phyloP scores from a whole-genome alignment of 2,329 filamentous ascomycete species.

The Dichotomopilus funicola region DNA sequence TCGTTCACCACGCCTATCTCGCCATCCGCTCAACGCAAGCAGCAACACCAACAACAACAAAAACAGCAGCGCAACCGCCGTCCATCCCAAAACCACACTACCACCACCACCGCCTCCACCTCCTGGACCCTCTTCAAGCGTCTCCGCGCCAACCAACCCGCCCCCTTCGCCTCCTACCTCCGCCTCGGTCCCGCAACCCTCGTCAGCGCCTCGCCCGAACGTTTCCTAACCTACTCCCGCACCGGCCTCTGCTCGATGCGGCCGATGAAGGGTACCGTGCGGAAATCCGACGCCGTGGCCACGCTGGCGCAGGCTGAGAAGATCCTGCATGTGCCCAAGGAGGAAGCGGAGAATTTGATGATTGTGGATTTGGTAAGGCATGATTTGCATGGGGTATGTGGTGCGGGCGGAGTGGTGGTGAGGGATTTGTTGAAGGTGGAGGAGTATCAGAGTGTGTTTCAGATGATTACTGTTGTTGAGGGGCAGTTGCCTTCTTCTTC shows the following conservation, averaged over 20 bases:
- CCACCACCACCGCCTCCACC: slow-evolving; percentile 20
- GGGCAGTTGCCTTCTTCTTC: slow-evolving; percentile 46
- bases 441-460: slow-evolving; percentile 84
- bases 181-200: slow-evolving; percentile 64
- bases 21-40: slow-evolving; percentile 31
- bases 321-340: slow-evolving; percentile 75
- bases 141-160: slow-evolving; percentile 66
- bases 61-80: background rate
- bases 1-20: slow-evolving; percentile 22
- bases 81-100: background rate
- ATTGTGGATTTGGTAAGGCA: slow-evolving; percentile 96
- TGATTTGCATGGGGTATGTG: slow-evolving; percentile 80
- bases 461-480: slow-evolving; percentile 84
- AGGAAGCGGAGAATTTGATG: slow-evolving; percentile 95
- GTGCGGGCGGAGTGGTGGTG: slow-evolving; percentile 65
- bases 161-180: slow-evolving; percentile 79
- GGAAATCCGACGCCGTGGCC: slow-evolving; percentile 58
- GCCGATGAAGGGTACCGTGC: slow-evolving; percentile 96
- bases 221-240: slow-evolving; percentile 60
- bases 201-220: slow-evolving; percentile 79
- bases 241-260: slow-evolving; percentile 67
- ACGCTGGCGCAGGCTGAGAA: slow-evolving; percentile 66
- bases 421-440: slow-evolving; percentile 78
- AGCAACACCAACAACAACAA: slow-evolving; percentile 1
- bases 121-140: slow-evolving; percentile 68